Base-by-base conservation (phyloP, 768 basidiomycete species). In the Brasilioporus rufonigricans region DNA sequence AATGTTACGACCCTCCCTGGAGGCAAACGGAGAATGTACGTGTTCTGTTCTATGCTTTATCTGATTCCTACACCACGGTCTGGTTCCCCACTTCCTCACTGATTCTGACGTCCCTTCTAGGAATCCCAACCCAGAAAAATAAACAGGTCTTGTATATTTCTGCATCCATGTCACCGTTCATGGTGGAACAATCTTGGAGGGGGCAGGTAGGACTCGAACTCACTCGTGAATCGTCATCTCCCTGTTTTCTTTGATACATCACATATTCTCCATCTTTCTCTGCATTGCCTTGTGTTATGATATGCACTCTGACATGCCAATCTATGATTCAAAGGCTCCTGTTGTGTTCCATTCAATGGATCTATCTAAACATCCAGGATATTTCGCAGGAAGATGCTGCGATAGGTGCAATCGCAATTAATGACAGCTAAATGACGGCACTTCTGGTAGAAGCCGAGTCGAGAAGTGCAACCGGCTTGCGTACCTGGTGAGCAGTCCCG, bases 1-100 rank as follows among this genome's bases (percentile, higher is more conserved):
- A 96, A 96, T 74, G 93, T 96, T 61, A 96, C 92, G 61, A 83
- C 86, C 57, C 81, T 89, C 56, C 89, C 89, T 47, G 90, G 91
- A 59, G 95, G 93, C 75, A 97, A 97, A 80, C 85, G 94, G 77
- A 84, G 86, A 77, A 97, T 97, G 95, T 98, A 76, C 82, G 95
- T 91, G 18, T 29, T 63, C 45, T n/a, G n/a, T n/a, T n/a, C 52
- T 52, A n/a, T 62, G 58, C 61, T 38, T 26, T 40, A 44, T 54
- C 85, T 89, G 87, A 71, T 72, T 62, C 69, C 66, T 66, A 71
- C 69, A n/a, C n/a, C n/a, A n/a, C 86, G 91, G 87, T 89, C 87
- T 90, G 87, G 87, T 88, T 91, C 88, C 85, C 43, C n/a, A 36
- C 13, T 33, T 12, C 10, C 14, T 5, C 1, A 53, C 57, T 66